Conservation (phyloP, 1,139 yeast species). For the Kodamaea plutei region DNA sequence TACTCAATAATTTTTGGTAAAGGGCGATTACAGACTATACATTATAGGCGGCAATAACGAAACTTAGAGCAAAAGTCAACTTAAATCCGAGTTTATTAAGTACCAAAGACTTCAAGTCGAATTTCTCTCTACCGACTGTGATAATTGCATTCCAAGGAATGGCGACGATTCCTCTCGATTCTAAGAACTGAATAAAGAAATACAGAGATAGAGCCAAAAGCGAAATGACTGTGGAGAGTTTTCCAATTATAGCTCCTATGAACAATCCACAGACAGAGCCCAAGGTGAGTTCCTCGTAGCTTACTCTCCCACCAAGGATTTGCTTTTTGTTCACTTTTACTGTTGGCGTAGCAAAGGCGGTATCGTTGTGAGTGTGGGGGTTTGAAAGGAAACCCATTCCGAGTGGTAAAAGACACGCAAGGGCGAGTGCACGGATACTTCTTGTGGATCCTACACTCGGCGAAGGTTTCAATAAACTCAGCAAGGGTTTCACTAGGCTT, state of each 20-base stretch:
- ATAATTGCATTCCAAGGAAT: constrained; percentile 47
- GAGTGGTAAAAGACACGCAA: too few species aligned
- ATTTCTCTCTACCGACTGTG: constrained; percentile 40
- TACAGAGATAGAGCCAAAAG: constrained; percentile 49
- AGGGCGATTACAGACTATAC: too few species aligned
- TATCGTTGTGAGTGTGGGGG: constrained; percentile 5
- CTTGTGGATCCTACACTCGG: too few species aligned
- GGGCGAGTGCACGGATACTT: too few species aligned
- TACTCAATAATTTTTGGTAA: too few species aligned
- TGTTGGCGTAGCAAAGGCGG: constrained; percentile 4
- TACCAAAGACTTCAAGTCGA: constrained; percentile 50
- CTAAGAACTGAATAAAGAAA: constrained; percentile 54
- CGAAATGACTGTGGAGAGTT: constrained; percentile 56
- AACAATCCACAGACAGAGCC: constrained; percentile 67
- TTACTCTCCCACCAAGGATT: constrained; percentile 27
- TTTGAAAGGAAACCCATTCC: too few species aligned
- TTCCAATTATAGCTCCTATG: constrained; percentile 62
- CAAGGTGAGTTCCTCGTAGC: constrained; percentile 59
- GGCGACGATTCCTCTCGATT: constrained; percentile 51
- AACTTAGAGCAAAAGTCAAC: constrained; percentile 53
- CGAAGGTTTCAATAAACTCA: too few species aligned
- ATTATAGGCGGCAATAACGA: constrained; percentile 62
- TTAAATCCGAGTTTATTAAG: constrained; percentile 66
- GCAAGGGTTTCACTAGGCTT: too few species aligned
- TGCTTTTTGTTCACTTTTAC: constrained; percentile 2